phyloP scores from a whole-genome alignment of 2,329 filamentous ascomycete species.

The Cyclaneusma minus region DNA sequence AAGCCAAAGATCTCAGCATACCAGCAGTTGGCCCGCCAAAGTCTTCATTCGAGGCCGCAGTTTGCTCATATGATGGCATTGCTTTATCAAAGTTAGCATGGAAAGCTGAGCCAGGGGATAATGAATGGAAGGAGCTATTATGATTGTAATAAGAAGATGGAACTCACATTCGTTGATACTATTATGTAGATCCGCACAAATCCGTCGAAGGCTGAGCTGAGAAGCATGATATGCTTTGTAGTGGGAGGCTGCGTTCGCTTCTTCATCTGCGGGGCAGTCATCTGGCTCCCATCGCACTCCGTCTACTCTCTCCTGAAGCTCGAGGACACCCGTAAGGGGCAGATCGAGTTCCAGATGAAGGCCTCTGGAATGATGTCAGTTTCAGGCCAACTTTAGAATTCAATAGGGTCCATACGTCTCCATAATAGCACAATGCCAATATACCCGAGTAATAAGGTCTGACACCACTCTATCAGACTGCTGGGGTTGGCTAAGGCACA shows the following conservation, averaged over 20 bases:
- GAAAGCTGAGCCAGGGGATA: slow-evolving; percentile 1
- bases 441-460: slow-evolving; percentile 36
- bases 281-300: slow-evolving; percentile 35
- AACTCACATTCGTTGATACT: slow-evolving; percentile 34
- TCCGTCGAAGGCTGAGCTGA: slow-evolving; percentile 37
- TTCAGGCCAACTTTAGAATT: not conserved
- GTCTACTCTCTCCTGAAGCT: slow-evolving; percentile 34
- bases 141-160: slow-evolving; percentile 3
- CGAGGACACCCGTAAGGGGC: slow-evolving; percentile 36
- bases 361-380: slow-evolving; percentile 21
- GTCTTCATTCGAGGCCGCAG: slow-evolving; percentile 4
- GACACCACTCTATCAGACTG: no score
- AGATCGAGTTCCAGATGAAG: slow-evolving; percentile 43
- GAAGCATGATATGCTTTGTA: slow-evolving; percentile 44
- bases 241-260: slow-evolving; percentile 32
- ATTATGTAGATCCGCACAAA: slow-evolving; percentile 36
- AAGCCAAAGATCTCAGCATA: slow-evolving; percentile 33
- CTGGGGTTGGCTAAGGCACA: no score
- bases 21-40: slow-evolving; percentile 14
- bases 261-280: slow-evolving; percentile 29
- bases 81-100: not conserved
- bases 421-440: slow-evolving; percentile 41
- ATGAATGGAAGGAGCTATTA: slow-evolving; percentile 13
- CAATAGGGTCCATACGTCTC: slow-evolving; percentile 26
- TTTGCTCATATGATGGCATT: not conserved